phyloP scores from a whole-genome alignment of 192 early-diverging fungal genomes.

The Piromyces finnis region DNA sequence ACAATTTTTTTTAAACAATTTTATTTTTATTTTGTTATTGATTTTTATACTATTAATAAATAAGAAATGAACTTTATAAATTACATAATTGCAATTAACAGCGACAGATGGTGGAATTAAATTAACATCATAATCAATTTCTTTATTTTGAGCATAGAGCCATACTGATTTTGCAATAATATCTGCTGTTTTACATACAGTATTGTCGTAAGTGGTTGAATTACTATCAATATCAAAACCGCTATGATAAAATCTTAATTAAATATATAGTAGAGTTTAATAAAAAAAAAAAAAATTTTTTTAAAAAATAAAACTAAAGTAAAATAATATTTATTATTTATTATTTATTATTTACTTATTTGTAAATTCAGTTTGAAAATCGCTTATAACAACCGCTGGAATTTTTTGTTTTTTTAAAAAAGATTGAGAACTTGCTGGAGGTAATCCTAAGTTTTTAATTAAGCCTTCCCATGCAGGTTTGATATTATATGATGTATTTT shows the following conservation, averaged over 20 bases:
- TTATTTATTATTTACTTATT: constrained; percentile 15
- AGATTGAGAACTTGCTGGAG: constrained; percentile 52
- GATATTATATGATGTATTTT: not conserved
- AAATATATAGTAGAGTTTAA: not conserved
- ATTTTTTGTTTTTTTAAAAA: constrained; percentile 41
- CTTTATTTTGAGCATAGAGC: not conserved
- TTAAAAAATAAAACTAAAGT: too few species aligned
- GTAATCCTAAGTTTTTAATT: constrained; percentile 18
- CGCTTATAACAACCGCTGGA: constrained; percentile 14
- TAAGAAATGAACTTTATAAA: too few species aligned
- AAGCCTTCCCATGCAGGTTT: constrained; percentile 21
- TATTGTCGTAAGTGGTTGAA: not conserved
- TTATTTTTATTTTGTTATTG: too few species aligned
- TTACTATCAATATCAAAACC: not conserved
- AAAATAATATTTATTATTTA: not conserved
- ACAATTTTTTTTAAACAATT: too few species aligned
- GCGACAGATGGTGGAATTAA: not conserved
- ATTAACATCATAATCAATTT: not conserved
- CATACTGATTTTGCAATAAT: not conserved
- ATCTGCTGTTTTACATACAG: not conserved
- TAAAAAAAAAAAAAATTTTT: too few species aligned
- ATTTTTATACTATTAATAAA: too few species aligned
- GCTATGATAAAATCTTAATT: not conserved
- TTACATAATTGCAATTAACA: not conserved
- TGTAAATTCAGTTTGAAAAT: constrained; percentile 27